These are phyloP conservation scores for Neurospora crassa DNA, from an alignment of 2,329 filamentous ascomycete species.

Conservation along the genomic window DNA sequence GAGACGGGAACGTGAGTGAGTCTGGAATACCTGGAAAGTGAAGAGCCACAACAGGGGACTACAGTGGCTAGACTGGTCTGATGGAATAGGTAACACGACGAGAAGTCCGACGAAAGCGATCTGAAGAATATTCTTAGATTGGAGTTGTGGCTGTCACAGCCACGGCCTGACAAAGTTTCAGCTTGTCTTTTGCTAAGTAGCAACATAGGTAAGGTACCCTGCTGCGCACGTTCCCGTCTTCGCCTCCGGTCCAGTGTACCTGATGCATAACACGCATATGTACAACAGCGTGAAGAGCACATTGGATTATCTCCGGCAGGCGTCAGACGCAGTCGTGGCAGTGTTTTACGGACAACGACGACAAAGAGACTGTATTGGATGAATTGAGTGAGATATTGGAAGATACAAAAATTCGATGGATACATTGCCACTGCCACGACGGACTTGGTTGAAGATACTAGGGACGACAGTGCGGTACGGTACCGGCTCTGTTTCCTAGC, in stretches of 20 bases:
- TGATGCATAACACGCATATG: neutral
- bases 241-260: neutral
- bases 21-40: neutral
- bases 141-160: neutral
- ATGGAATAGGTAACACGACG: neutral
- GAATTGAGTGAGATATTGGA: too few species aligned
- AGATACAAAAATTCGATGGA: neutral
- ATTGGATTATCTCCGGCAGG: neutral
- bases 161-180: neutral
- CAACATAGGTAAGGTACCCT: neutral
- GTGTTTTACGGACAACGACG: neutral
- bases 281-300: too few species aligned
- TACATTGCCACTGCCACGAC: neutral
- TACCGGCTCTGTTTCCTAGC: neutral
- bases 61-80: neutral
- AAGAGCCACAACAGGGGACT: neutral
- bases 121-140: neutral
- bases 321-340: neutral
- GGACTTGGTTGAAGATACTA: neutral
- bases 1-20: neutral
- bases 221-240: neutral
- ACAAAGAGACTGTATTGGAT: neutral
- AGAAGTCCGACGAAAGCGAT: neutral
- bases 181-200: neutral
- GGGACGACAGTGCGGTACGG: neutral